Evolutionary conservation across 2,329 filamentous ascomycete species (phyloP), one percentile per base, ranked within the genome.

Genomic region (Dichotomopilus funicola): DNA sequence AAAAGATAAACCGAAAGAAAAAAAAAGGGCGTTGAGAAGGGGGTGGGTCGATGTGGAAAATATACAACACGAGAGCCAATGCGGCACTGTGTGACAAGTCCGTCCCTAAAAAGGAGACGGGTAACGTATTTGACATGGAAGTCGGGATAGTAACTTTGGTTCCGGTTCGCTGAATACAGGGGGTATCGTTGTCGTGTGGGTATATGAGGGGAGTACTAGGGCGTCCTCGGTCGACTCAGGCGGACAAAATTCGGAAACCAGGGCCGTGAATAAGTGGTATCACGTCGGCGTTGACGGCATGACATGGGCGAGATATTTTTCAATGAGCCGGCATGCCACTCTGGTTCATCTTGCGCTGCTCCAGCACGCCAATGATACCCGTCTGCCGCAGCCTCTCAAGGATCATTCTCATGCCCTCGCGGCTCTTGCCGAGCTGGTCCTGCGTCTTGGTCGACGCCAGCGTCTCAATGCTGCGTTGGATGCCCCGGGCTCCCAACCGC

Each of bases 331-430:
- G 55, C 49, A 59, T 40, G 41, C 51, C 55, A 10, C 62, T 53
- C 52, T 74, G 72, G 54, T 70, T 69, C 53, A 70, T 69, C 53
- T 79, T 75, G 61, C 80, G 71, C 49, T 79, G 74, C 67, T 84
- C 81, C 37, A 84, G 69, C 35, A 83, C 79, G 41, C 78, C 78
- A 54, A 82, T 78, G 55, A 82, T 75, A 35, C 80, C 78, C 42
- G 76, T 80, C 68, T 80, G 79, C 48, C 81, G 76, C 51, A 84
- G 72, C 48, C 88, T 77, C 70, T 91, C 87, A 27, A 94, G 76
- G 7, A 94, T 88, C 40, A 91, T 82, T 55, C 82, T 84, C 89
- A 94, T 92, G 49, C 89, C 89, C 68, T 91, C 87, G 49, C 87
- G 83, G 63, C 87, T 89, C 73, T 91, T 91, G 51, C 86, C 84